phyloP scores from a whole-genome alignment of 768 basidiomycete species.

The Pleurotus tuber-regium region DNA sequence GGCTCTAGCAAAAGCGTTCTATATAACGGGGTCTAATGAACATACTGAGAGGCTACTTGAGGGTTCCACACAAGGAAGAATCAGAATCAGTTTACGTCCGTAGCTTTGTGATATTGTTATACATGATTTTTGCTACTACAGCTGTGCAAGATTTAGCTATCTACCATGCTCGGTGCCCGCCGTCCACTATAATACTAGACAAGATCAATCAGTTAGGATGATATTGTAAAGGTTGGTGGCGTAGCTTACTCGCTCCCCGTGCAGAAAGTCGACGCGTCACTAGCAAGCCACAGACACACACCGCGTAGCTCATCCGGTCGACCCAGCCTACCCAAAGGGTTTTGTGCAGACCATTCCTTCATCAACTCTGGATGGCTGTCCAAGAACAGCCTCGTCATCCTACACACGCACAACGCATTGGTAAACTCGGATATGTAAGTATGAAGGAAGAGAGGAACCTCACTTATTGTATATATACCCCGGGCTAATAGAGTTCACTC shows the following conservation, averaged over 20 bases:
- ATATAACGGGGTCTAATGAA: constrained; percentile 81
- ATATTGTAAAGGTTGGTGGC: not conserved
- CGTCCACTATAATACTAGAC: constrained; percentile 32
- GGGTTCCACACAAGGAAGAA: constrained; percentile 81
- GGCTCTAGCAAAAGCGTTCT: constrained; percentile 92
- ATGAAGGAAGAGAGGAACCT: constrained; percentile 11
- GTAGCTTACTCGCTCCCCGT: constrained; percentile 62
- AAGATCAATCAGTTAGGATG: not conserved
- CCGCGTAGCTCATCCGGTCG: constrained; percentile 68
- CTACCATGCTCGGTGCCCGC: constrained; percentile 43
- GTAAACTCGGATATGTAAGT: too few relatives aligned
- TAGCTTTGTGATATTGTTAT: not conserved
- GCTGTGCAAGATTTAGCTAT: too few relatives aligned
- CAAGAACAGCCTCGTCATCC: constrained; percentile 62
- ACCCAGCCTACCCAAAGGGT: constrained; percentile 66
- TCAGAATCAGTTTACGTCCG: constrained; percentile 37
- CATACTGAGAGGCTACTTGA: constrained; percentile 78
- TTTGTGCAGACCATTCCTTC: constrained; percentile 55
- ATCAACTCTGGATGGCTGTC: constrained; percentile 51
- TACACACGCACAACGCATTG: too few relatives aligned
- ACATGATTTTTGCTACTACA: too few relatives aligned
- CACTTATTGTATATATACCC: constrained; percentile 71
- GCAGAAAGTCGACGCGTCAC: constrained; percentile 68
- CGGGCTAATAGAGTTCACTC: constrained; percentile 71
- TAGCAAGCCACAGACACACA: constrained; percentile 62